These are phyloP conservation scores for Karstenula rhodostoma DNA, from an alignment of 2,329 filamentous ascomycete species.

Conservation along the genomic window DNA sequence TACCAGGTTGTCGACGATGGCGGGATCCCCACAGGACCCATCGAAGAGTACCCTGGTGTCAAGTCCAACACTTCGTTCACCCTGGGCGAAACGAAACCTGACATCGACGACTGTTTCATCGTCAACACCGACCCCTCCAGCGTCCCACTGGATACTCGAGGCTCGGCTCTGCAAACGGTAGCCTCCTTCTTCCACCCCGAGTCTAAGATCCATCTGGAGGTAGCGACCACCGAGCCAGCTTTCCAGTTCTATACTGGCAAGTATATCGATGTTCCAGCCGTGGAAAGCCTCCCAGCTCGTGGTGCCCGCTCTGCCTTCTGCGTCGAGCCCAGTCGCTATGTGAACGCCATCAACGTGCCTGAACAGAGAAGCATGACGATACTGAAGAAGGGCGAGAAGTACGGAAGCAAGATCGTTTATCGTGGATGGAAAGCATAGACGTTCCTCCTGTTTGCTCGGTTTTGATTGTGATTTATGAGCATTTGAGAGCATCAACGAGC, in stretches of 20 bases:
- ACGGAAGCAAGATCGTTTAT: constrained; percentile 83
- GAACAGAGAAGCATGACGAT: constrained; percentile 82
- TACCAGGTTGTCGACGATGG: constrained; percentile 78
- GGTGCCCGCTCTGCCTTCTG: constrained; percentile 80
- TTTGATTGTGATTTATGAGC: background rate
- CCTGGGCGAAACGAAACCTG: constrained; percentile 73
- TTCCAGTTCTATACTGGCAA: constrained; percentile 98
- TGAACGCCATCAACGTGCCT: constrained; percentile 84
- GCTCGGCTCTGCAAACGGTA: constrained; percentile 69
- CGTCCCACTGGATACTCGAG: constrained; percentile 61
- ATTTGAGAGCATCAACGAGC: background rate
- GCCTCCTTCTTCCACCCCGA: constrained; percentile 77
- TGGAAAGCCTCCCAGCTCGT: constrained; percentile 67
- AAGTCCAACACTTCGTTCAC: constrained; percentile 73
- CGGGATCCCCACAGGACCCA: constrained; percentile 76
- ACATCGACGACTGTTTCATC: constrained; percentile 92
- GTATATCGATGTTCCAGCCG: constrained; percentile 77
- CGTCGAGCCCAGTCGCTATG: constrained; percentile 89
- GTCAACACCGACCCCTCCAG: constrained; percentile 68
- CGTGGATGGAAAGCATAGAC: constrained; percentile 74
- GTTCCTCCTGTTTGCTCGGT: background rate
- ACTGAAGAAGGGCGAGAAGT: constrained; percentile 84
- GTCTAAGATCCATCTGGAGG: constrained; percentile 81
- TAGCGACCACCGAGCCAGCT: constrained; percentile 89
- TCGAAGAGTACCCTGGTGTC: constrained; percentile 71